Evolutionary conservation across 192 early-diverging fungal genomes (phyloP).

Genomic region (Coemansia sp.): DNA sequence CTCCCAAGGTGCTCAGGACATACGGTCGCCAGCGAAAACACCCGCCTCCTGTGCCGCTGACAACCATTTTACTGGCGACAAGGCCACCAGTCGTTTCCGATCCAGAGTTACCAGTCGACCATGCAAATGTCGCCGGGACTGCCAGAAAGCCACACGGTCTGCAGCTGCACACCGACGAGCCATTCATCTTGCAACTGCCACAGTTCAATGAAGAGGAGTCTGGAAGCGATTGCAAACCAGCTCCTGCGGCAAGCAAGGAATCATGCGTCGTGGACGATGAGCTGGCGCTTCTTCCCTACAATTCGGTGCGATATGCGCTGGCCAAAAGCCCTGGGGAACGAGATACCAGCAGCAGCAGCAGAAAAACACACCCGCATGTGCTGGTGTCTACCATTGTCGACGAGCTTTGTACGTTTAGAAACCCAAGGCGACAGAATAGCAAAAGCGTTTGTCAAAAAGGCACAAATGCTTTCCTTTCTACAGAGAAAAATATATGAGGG

Average conservation of each 20-base stretch:
- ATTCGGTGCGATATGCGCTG: not conserved
- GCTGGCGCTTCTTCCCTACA: slow-evolving; percentile 2
- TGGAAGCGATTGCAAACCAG: not conserved
- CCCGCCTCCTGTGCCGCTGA: not conserved
- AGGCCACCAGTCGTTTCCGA: not conserved
- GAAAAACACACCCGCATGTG: not conserved
- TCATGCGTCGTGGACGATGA: not conserved
- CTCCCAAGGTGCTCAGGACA: slow-evolving; percentile 24
- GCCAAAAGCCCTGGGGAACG: not conserved
- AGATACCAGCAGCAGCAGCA: too few relatives aligned
- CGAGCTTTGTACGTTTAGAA: not conserved
- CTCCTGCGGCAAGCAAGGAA: not conserved
- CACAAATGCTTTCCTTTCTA: not conserved
- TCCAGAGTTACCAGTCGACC: not conserved
- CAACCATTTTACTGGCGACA: not conserved
- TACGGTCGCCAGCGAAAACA: slow-evolving; percentile 12
- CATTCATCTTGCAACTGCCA: not conserved
- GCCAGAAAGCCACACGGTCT: not conserved
- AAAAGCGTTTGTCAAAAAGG: not conserved
- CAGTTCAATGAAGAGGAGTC: not conserved
- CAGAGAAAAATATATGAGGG: too few relatives aligned
- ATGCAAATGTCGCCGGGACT: not conserved
- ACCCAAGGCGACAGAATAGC: not conserved
- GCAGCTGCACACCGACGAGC: not conserved
- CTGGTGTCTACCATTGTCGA: not conserved